These are phyloP conservation scores for Ophiocordyceps camponoti-saundersi DNA, from an alignment of 2,329 filamentous ascomycete species.

Conservation along the genomic window DNA sequence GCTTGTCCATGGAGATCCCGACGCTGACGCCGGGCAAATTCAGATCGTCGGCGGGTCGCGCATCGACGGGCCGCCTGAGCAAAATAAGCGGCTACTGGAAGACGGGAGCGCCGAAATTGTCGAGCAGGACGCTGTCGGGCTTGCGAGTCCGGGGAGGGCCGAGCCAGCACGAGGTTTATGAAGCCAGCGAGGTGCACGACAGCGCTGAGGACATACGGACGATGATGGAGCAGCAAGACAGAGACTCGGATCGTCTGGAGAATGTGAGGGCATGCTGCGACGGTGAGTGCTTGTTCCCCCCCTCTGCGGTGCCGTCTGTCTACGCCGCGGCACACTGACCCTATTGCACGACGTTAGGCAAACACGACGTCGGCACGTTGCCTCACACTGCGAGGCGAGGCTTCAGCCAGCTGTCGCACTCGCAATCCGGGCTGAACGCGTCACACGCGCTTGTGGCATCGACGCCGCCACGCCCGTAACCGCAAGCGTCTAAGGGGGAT, in stretches of 20 bases:
- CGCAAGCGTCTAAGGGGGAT: slow-evolving; percentile 6
- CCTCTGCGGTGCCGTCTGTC: not conserved
- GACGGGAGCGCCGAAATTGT: slow-evolving; percentile 22
- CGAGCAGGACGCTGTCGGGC: slow-evolving; percentile 31
- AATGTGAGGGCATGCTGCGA: slow-evolving; percentile 96
- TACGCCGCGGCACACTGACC: slow-evolving; percentile 4
- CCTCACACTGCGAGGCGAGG: slow-evolving; percentile 28
- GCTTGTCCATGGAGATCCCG: slow-evolving; percentile 33
- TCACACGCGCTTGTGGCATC: slow-evolving; percentile 15
- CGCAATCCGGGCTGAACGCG: slow-evolving; percentile 15
- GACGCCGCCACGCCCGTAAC: slow-evolving; percentile 16
- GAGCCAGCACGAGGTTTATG: slow-evolving; percentile 34
- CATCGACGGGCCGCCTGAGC: slow-evolving; percentile 31
- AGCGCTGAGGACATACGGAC: slow-evolving; percentile 70
- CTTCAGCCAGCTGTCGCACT: slow-evolving; percentile 20
- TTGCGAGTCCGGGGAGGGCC: slow-evolving; percentile 33
- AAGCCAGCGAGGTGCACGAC: slow-evolving; percentile 49
- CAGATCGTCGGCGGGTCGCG: slow-evolving; percentile 15
- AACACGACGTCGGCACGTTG: slow-evolving; percentile 54
- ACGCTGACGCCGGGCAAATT: slow-evolving; percentile 36
- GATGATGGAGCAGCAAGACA: slow-evolving; percentile 63
- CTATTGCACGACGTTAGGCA: slow-evolving; percentile 29
- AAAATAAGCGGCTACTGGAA: slow-evolving; percentile 45
- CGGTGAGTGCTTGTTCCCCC: slow-evolving; percentile 39
- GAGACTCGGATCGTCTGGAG: slow-evolving; percentile 66